These are phyloP conservation scores for Globisporangium cylindrosporum DNA, from an alignment of 352 stramenopile genomes.

Conservation along the genomic window DNA sequence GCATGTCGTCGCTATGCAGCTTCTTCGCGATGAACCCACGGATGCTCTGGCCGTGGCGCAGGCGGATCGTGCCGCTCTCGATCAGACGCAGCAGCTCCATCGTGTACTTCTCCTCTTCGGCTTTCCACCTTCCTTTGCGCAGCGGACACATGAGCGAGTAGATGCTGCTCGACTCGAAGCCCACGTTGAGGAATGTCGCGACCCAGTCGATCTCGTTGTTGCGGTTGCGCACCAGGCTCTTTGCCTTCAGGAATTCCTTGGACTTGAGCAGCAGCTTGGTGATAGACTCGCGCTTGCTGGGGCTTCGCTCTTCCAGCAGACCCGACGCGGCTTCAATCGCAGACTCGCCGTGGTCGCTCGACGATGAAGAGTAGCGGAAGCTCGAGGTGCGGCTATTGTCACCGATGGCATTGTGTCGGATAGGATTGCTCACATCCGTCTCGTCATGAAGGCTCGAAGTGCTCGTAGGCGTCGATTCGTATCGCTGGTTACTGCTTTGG, in stretches of 20 bases:
- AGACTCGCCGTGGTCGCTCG: conserved; percentile 12
- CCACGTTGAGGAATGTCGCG: conserved; percentile 67
- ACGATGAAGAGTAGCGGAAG: background rate
- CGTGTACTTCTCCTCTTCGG: conserved; percentile 72
- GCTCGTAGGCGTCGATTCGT: background rate
- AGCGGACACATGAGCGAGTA: conserved; percentile 74
- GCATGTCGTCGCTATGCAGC: conserved; percentile 81
- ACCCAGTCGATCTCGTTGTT: conserved; percentile 82
- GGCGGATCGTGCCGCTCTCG: conserved; percentile 53
- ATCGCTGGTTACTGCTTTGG: background rate
- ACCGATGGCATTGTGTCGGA: background rate
- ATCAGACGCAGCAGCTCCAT: conserved; percentile 65
- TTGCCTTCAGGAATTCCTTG: conserved; percentile 60
- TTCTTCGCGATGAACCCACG: conserved; percentile 72
- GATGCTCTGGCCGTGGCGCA: conserved; percentile 66
- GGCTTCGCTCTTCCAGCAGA: conserved; percentile 22
- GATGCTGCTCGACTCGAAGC: conserved; percentile 69
- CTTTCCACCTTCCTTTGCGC: conserved; percentile 72
- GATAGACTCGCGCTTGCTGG: conserved; percentile 36
- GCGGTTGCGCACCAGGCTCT: conserved; percentile 61
- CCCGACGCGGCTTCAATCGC: conserved; percentile 17
- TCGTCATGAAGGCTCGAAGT: background rate
- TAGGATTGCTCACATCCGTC: background rate
- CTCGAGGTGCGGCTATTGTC: background rate
- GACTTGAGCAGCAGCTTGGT: conserved; percentile 61